These are phyloP conservation scores for Euphorbia tirucalli DNA, from an alignment of 345 rosid species.

Conservation along the genomic window DNA sequence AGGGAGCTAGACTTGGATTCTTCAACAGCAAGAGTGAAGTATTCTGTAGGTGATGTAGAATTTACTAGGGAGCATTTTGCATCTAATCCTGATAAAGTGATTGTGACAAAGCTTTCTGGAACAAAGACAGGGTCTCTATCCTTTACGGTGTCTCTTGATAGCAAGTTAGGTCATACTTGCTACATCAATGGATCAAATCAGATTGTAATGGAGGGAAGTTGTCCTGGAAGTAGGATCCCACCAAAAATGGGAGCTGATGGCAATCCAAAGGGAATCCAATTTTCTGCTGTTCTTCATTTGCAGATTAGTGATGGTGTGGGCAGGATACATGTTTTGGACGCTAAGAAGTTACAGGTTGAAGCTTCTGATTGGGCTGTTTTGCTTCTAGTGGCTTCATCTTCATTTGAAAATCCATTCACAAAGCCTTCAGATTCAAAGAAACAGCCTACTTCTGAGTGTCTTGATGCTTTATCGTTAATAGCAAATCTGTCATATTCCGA, in stretches of 20 bases:
- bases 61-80: conserved; percentile 67
- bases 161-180: conserved; percentile 52
- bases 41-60: conserved; percentile 53
- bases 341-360: conserved; percentile 61
- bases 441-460: conserved; percentile 55
- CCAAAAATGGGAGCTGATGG: conserved; percentile 39
- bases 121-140: conserved; percentile 63
- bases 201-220: conserved; percentile 67
- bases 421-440: conserved; percentile 69
- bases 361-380: conserved; percentile 76
- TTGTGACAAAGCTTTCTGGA: conserved; percentile 63
- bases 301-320: conserved; percentile 58
- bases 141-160: conserved; percentile 60
- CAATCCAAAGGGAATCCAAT: conserved; percentile 62
- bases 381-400: conserved; percentile 62
- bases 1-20: conserved; percentile 87
- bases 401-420: conserved; percentile 74
- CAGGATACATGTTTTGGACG: conserved; percentile 42
- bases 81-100: conserved; percentile 71
- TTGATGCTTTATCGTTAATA: conserved; percentile 38
- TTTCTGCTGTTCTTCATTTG: conserved; percentile 68
- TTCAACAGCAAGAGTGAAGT: conserved; percentile 60
- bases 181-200: conserved; percentile 42
- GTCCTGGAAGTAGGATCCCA: conserved; percentile 67
- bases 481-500: conserved; percentile 55